These are phyloP conservation scores for Dendrocalamus sinicus DNA, from an alignment of 176 grass and related monocot genomes.

Conservation along the genomic window DNA sequence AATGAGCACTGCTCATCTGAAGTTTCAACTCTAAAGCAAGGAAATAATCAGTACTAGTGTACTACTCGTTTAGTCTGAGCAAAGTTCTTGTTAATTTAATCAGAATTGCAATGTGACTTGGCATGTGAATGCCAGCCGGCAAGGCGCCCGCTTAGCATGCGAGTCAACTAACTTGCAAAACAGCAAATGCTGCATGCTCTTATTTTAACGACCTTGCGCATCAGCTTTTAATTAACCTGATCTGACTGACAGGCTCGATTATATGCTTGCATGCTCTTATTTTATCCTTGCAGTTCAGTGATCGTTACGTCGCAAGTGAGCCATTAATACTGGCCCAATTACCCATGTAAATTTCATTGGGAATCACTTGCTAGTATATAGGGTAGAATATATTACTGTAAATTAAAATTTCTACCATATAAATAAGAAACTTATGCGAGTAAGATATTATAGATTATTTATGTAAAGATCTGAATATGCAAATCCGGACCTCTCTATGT, in stretches of 20 bases:
- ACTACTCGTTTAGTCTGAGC: neutral
- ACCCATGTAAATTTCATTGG: neutral
- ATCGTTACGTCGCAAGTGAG: neutral
- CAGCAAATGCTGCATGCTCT: neutral
- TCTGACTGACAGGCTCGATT: neutral
- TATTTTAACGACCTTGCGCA: neutral
- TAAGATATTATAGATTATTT: too few relatives aligned
- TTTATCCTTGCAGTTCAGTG: neutral
- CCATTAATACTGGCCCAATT: neutral
- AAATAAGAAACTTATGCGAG: too few relatives aligned
- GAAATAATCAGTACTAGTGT: neutral
- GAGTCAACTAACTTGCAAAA: slow-evolving; percentile 6
- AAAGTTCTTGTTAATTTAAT: neutral
- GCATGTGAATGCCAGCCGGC: slow-evolving; percentile 28
- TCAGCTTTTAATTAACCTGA: neutral
- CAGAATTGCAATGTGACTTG: neutral
- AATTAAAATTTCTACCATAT: too few relatives aligned
- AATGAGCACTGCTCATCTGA: neutral
- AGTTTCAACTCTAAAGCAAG: neutral
- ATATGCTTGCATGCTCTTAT: neutral
- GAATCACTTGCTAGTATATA: too few relatives aligned
- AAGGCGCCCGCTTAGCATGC: neutral
- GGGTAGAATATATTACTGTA: too few relatives aligned
- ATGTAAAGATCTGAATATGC: too few relatives aligned
- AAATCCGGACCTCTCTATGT: too few relatives aligned